Percentiles rank a stretch among this genome's conserved stretches.
Evolutionary conservation across 1,284 basidiomycete genomes (phyloP).

Genomic region (Dichomitus squalens): DNA sequence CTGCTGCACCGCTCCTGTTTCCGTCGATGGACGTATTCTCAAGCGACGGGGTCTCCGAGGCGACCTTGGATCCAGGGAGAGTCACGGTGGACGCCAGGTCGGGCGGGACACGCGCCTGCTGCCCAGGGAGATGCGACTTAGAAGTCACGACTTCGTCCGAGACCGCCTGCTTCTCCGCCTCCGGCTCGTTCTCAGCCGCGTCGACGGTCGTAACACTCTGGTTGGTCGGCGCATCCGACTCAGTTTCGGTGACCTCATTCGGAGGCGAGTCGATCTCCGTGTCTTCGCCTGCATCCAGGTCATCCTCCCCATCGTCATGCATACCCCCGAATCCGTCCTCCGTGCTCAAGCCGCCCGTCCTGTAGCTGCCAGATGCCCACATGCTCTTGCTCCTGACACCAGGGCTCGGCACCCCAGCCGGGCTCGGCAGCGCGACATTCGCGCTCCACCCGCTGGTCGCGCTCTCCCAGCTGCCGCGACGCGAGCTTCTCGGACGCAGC

Average conservation of each 20-base stretch:
- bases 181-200: background rate
- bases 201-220: background rate
- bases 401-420: conserved; percentile 38
- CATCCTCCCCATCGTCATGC: conserved; percentile 17
- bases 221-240: conserved; percentile 1
- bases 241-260: conserved; percentile 1
- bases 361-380: conserved; percentile 56
- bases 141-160: background rate
- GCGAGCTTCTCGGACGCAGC: conserved; percentile 75
- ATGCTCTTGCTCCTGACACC: conserved; percentile 54
- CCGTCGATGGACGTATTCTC: background rate
- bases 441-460: conserved; percentile 84
- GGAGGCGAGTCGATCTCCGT: conserved; percentile 2
- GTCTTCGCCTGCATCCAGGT: background rate
- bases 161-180: background rate
- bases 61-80: conserved; percentile 16
- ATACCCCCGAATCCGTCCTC: conserved; percentile 27
- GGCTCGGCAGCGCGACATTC: conserved; percentile 29
- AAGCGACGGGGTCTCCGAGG: conserved; percentile 16
- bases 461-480: conserved; percentile 84
- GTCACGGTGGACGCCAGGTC: conserved; percentile 10
- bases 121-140: conserved; percentile 5
- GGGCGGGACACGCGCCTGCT: conserved; percentile 4
- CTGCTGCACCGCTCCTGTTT: conserved; percentile 14
- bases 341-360: conserved; percentile 51